Evolutionary conservation across 345 rosid species (phyloP).

Genomic region (Salix dunnii): DNA sequence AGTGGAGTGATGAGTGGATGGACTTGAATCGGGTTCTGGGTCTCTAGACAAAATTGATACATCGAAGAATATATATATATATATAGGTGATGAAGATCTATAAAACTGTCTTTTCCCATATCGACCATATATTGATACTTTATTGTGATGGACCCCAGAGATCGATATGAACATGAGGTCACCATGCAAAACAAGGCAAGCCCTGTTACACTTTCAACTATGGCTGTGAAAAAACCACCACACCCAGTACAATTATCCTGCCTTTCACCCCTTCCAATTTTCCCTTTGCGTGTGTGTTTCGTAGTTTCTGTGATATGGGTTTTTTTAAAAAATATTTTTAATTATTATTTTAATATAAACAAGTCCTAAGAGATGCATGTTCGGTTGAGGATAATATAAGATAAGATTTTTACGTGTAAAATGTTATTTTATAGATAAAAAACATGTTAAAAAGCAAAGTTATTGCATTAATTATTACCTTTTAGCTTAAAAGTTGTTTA

Average conservation of each 20-base stretch:
- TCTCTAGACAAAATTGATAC: neutral
- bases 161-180: slow-evolving; percentile 32
- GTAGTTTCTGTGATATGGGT: too few species aligned
- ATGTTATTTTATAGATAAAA: too few species aligned
- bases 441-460: too few species aligned
- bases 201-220: neutral
- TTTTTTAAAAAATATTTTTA: too few species aligned
- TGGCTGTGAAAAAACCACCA: neutral
- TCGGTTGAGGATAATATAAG: too few species aligned
- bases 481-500: neutral
- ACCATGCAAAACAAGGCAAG: neutral
- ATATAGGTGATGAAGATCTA: neutral
- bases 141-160: slow-evolving; percentile 17
- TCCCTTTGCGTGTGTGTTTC: too few species aligned
- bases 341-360: too few species aligned
- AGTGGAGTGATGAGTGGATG: neutral
- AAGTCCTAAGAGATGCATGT: too few species aligned
- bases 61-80: neutral
- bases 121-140: slow-evolving; percentile 30
- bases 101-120: slow-evolving; percentile 21
- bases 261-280: too few species aligned
- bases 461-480: neutral
- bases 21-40: too few species aligned
- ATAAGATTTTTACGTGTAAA: too few species aligned
- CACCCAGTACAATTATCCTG: neutral